These are phyloP conservation scores for Ophiosphaerella herpotricha DNA, from an alignment of 2,329 filamentous ascomycete genomes.

Conservation along the genomic window DNA sequence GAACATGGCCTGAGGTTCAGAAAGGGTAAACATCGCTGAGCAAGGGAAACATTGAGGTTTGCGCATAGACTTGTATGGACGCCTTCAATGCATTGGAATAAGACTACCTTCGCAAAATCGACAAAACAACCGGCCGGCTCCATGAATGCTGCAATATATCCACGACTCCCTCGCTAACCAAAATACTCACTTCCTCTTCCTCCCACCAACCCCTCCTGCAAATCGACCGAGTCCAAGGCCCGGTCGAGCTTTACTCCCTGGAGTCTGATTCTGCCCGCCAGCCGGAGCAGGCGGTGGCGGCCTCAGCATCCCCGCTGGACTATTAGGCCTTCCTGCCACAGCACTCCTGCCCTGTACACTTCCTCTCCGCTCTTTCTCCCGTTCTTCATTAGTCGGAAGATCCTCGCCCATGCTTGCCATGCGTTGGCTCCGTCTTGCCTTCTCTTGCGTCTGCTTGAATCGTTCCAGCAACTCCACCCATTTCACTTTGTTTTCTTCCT, in stretches of 20 bases:
- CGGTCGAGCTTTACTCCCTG: conserved; percentile 44
- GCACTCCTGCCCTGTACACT: conserved; percentile 31
- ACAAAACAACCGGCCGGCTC: conserved; percentile 5
- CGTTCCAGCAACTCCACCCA: conserved; percentile 95
- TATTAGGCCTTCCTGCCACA: conserved; percentile 23
- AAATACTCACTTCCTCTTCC: conserved; percentile 39
- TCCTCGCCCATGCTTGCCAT: conserved; percentile 49
- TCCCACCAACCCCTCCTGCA: conserved; percentile 47
- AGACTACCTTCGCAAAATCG: not conserved
- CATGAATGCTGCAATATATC: conserved; percentile 28
- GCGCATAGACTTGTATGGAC: conserved; percentile 1
- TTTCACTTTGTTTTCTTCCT: conserved; percentile 84
- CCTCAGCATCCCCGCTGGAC: conserved; percentile 27
- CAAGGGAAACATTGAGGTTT: not conserved
- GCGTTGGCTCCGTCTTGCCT: conserved; percentile 72
- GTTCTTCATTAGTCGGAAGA: conserved; percentile 23
- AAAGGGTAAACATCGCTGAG: conserved; percentile 52
- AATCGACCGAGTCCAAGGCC: conserved; percentile 52
- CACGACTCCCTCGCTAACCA: conserved; percentile 5
- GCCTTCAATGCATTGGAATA: conserved; percentile 12
- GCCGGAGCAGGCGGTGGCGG: conserved; percentile 24
- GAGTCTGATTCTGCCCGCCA: conserved; percentile 16
- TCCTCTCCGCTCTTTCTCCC: conserved; percentile 35
- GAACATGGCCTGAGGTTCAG: conserved; percentile 46
- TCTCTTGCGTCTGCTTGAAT: conserved; percentile 89